Percentiles rank a stretch among this genome's conserved stretches.
Conservation (phyloP, 2,329 filamentous ascomycete species). For the Aspergillus tubingensis region DNA sequence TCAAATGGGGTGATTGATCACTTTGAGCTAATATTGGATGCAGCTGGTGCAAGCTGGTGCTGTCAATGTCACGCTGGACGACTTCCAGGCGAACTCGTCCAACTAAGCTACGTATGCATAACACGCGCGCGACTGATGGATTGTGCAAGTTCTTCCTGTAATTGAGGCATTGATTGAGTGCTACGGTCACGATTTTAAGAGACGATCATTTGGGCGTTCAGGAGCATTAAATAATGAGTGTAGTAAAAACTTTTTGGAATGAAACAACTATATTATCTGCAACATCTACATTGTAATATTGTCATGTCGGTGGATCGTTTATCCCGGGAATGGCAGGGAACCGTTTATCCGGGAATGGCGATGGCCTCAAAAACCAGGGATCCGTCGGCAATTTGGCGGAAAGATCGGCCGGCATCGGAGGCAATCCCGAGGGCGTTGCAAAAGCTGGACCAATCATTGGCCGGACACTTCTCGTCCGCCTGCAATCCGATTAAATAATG, state of each 20-base stretch:
- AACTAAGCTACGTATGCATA: conserved; percentile 17
- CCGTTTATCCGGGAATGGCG: too few relatives aligned
- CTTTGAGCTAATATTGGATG: conserved; percentile 19
- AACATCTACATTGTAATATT: too few relatives aligned
- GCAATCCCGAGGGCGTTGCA: background rate
- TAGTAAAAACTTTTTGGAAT: background rate
- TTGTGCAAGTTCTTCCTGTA: background rate
- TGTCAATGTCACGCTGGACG: conserved; percentile 80
- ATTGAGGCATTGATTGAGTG: background rate
- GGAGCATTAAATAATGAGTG: background rate
- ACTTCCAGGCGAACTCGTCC: conserved; percentile 64
- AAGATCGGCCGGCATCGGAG: conserved; percentile 34
- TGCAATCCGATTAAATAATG: conserved; percentile 11
- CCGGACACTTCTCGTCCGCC: conserved; percentile 27
- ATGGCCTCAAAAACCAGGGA: too few relatives aligned
- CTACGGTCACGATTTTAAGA: background rate
- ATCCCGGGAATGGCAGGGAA: too few relatives aligned
- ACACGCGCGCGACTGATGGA: too few relatives aligned
- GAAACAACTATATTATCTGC: background rate
- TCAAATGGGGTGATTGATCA: background rate
- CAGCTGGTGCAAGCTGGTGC: conserved; percentile 92
- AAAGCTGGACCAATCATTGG: conserved; percentile 6
- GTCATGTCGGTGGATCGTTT: too few relatives aligned
- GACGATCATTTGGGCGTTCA: background rate
- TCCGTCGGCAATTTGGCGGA: background rate